phyloP scores from a whole-genome alignment of 2,329 filamentous ascomycete species.

The Xylariales sp. region DNA sequence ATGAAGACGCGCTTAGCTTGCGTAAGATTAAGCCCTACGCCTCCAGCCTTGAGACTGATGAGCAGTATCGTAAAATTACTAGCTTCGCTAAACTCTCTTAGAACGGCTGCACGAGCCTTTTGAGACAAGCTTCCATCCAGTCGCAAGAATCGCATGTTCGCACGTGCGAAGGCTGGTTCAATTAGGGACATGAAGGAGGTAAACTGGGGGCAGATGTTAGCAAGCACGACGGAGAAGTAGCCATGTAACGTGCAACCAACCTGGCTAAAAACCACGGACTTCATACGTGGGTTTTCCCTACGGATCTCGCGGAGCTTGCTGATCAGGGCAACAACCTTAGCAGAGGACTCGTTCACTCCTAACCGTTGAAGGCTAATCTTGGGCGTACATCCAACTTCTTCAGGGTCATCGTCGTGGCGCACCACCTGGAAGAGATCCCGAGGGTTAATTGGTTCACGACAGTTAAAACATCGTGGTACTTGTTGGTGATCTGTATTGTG shows the following conservation, averaged over 20 bases:
- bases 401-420: slow-evolving; percentile 62
- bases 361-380: slow-evolving; percentile 59
- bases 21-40: slow-evolving; percentile 90
- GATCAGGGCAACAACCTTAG: slow-evolving; percentile 81
- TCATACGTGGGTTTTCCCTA: slow-evolving; percentile 62
- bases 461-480: slow-evolving; percentile 82
- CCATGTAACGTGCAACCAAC: too few relatives aligned
- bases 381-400: slow-evolving; percentile 37
- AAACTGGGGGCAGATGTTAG: too few relatives aligned
- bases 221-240: too few relatives aligned
- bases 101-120: slow-evolving; percentile 73
- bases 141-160: slow-evolving; percentile 75
- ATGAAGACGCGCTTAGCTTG: slow-evolving; percentile 88
- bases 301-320: slow-evolving; percentile 68
- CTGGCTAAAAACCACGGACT: slow-evolving; percentile 83
- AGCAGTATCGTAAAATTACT: slow-evolving; percentile 69
- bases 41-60: slow-evolving; percentile 82
- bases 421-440: slow-evolving; percentile 92
- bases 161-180: slow-evolving; percentile 68
- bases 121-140: slow-evolving; percentile 90
- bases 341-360: slow-evolving; percentile 66
- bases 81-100: slow-evolving; percentile 64
- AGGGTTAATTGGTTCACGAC: slow-evolving; percentile 74
- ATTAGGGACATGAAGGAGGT: slow-evolving; percentile 94
- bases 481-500: slow-evolving; percentile 77